Evolutionary conservation across 2,329 filamentous ascomycete genomes (phyloP), one percentile per base, ranked within the genome.

Genomic region (Aureobasidium sp.): DNA sequence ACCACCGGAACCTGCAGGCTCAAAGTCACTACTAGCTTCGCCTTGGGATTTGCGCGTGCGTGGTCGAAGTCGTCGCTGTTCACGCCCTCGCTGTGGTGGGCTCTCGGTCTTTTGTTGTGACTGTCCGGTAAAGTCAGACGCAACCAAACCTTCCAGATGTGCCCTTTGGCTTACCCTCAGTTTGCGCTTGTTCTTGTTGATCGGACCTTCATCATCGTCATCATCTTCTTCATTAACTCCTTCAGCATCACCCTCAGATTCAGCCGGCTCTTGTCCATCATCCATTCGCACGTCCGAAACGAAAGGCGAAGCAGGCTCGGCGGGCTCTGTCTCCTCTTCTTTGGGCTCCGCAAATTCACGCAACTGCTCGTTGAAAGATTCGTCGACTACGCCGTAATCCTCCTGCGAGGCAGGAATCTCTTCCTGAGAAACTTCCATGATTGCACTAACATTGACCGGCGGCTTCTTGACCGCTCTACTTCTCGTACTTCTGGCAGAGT

Each of bases 21-120:
- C 79, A 58, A 84, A 84, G 60, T 84, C 81, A 59, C 80, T 83
- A 60, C 77, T 81, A 48, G 81, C 79, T 44, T 81, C 76, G 47
- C 67, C 59, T 57, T 68, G 63, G 25, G 63, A 55, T 65, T 78
- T 75, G 32, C 70, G 59, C 16, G 60, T 70, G 54, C 66, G 65
- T 16, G 60, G 70, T 54, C 66, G 65, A 47, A 74, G 71, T 27
- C 69, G 71, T 25, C 65, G 61, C 60, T 72, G 62, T 63, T 69
- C 53, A 12, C 45, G 45, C 21, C 24, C 45, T 65, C 57, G 32
- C 56, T 38, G 34, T 32, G 65, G 58, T 47, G 55, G 67, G 58
- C 66, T 71, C 55, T 70, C 72, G 42, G 53, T 16, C 21, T 56
- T 50, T 30, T 37, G 40, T 27, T 49, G 56, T 32, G 40, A 53